Conservation (phyloP, 768 basidiomycete species). For the Boletus rubescentipes region DNA sequence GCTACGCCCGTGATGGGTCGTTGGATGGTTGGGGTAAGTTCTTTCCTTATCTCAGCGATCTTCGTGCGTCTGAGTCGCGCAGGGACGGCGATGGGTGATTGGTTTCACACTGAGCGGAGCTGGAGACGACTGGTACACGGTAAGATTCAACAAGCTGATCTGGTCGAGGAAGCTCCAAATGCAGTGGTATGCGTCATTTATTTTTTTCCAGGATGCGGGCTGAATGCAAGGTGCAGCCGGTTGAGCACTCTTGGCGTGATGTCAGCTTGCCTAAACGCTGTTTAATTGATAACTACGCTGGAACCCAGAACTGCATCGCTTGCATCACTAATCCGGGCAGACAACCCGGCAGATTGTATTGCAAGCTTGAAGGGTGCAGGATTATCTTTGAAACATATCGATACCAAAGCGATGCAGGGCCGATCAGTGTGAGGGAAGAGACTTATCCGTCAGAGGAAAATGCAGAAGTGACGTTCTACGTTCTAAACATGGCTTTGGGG, state of each 20-base stretch:
- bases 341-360: not conserved
- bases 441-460: not conserved
- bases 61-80: not conserved
- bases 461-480: not conserved
- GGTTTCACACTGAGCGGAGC: not conserved
- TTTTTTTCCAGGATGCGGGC: no score
- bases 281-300: not conserved
- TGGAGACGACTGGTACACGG: conserved; percentile 6
- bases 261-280: not conserved
- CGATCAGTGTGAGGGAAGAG: not conserved
- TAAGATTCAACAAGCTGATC: conserved; percentile 1
- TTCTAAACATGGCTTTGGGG: not conserved
- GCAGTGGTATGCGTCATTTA: not conserved
- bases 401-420: not conserved
- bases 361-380: not conserved
- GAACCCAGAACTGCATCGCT: not conserved
- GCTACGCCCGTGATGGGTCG: not conserved
- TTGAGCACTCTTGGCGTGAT: not conserved
- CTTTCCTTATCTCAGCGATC: no score
- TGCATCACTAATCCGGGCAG: not conserved
- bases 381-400: not conserved
- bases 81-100: conserved; percentile 1
- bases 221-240: not conserved
- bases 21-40: conserved; percentile 1
- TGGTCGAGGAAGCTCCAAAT: not conserved